These are phyloP conservation scores for Hypsizygus ulmarius DNA, from an alignment of 1,284 basidiomycete species.

Conservation along the genomic window DNA sequence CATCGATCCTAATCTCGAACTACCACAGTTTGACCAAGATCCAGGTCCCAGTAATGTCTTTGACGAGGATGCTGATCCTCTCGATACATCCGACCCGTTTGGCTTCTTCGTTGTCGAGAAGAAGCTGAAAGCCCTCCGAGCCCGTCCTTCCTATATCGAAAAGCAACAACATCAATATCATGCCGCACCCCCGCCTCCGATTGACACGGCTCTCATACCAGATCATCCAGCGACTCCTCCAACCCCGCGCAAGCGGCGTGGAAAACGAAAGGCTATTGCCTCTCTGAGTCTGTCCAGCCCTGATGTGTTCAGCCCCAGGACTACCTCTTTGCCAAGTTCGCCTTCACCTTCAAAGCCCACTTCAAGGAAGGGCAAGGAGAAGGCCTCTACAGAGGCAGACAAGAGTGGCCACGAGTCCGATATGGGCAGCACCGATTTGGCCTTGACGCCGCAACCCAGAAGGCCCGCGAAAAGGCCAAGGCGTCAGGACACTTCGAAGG, in stretches of 20 bases:
- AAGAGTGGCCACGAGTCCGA: background rate
- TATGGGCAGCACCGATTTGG: background rate
- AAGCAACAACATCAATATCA: slow-evolving; percentile 1
- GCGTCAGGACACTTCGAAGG: background rate
- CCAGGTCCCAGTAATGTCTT: background rate
- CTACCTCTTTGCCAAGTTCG: slow-evolving; percentile 30
- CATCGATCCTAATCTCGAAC: slow-evolving; percentile 9
- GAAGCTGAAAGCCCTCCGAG: slow-evolving; percentile 37
- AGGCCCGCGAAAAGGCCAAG: background rate
- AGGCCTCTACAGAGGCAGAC: background rate
- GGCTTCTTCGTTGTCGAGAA: slow-evolving; percentile 44
- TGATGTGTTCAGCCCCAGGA: slow-evolving; percentile 24
- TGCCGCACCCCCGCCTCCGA: slow-evolving; percentile 9
- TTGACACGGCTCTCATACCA: slow-evolving; percentile 17
- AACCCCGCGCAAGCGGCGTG: slow-evolving; percentile 31
- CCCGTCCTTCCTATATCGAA: slow-evolving; percentile 1
- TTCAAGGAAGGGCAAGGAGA: slow-evolving; percentile 16
- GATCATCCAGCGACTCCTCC: slow-evolving; percentile 25
- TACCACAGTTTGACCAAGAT: background rate
- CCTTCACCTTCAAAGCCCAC: slow-evolving; percentile 33
- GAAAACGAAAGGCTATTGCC: slow-evolving; percentile 6
- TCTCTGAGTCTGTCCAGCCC: slow-evolving; percentile 4
- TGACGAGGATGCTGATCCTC: slow-evolving; percentile 7
- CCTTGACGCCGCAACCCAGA: background rate
- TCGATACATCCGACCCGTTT: slow-evolving; percentile 27